Evolutionary conservation across 225 moss, liverwort and hornwort genomes (phyloP).

Genomic region (Neckera pumila): DNA sequence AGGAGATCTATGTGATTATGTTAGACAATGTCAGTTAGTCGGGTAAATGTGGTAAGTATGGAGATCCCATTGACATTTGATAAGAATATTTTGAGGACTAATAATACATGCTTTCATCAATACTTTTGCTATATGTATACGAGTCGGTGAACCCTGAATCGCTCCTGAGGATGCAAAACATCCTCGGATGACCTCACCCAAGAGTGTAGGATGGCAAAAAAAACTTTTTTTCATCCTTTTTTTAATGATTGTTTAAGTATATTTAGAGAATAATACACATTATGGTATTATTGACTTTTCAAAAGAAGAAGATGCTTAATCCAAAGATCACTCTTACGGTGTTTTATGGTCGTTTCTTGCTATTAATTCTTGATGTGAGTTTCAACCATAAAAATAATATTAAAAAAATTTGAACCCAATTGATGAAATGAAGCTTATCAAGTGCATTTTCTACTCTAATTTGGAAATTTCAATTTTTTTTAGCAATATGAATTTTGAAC

Average conservation of each 20-base stretch:
- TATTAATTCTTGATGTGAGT: not conserved
- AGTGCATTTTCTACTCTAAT: rapidly evolving
- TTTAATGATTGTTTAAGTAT: not conserved
- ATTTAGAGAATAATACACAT: not conserved
- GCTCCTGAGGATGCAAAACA: not conserved
- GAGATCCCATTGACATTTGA: not conserved
- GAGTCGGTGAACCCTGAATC: too few relatives aligned
- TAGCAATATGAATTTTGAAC: too few relatives aligned
- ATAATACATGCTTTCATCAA: too few relatives aligned
- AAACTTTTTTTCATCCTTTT: rapidly evolving
- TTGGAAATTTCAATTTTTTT: not conserved
- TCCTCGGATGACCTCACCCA: not conserved
- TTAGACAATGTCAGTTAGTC: not conserved
- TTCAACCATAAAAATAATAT: not conserved
- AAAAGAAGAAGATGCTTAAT: not conserved
- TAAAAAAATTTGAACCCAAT: not conserved
- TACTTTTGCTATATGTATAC: not conserved
- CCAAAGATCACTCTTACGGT: not conserved
- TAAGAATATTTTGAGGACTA: not conserved
- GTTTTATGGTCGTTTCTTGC: not conserved
- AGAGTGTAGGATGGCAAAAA: not conserved
- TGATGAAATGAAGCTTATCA: not conserved
- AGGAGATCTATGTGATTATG: not conserved
- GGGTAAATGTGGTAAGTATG: not conserved
- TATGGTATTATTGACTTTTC: not conserved